phyloP scores from a whole-genome alignment of 495 filamentous ascomycete genomes.

The Hypoxylon lienhwacheense region DNA sequence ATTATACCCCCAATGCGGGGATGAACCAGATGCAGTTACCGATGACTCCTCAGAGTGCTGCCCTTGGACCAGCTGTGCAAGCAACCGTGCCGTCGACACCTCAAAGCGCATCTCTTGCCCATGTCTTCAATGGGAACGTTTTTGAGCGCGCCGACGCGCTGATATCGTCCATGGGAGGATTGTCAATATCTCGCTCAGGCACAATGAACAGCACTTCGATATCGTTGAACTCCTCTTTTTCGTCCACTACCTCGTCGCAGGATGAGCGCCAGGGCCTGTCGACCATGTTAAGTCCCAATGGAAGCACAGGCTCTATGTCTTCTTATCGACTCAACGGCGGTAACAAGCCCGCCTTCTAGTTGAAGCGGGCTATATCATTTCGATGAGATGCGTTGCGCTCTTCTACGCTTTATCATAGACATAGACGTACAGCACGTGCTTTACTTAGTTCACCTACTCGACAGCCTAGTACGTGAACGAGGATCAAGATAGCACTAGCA shows the following conservation, averaged over 20 bases:
- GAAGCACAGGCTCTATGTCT: constrained; percentile 4
- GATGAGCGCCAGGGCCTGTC: constrained; percentile 39
- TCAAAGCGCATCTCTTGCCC: constrained; percentile 64
- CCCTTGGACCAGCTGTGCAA: constrained; percentile 83
- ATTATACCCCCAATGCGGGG: constrained; percentile 35
- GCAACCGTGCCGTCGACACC: constrained; percentile 84
- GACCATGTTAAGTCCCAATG: constrained; percentile 47
- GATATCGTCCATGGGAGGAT: constrained; percentile 57
- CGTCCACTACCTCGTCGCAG: constrained; percentile 37
- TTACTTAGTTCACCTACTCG: not conserved
- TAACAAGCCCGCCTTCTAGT: constrained; percentile 41
- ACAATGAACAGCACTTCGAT: constrained; percentile 50
- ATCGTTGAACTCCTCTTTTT: constrained; percentile 48
- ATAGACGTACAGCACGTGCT: not conserved
- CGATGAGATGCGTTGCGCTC: constrained; percentile 3
- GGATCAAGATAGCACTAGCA: no score
- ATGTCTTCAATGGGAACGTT: constrained; percentile 68
- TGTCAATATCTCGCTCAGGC: constrained; percentile 47
- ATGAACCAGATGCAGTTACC: constrained; percentile 46
- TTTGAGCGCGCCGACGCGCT: constrained; percentile 75
- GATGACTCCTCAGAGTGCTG: constrained; percentile 76
- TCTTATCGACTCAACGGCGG: constrained; percentile 37
- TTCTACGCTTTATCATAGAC: not conserved
- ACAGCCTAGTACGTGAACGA: not conserved
- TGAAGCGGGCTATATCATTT: constrained; percentile 21